Base-by-base conservation (phyloP, 257 asterid genomes). In the Solanum virginianum region DNA sequence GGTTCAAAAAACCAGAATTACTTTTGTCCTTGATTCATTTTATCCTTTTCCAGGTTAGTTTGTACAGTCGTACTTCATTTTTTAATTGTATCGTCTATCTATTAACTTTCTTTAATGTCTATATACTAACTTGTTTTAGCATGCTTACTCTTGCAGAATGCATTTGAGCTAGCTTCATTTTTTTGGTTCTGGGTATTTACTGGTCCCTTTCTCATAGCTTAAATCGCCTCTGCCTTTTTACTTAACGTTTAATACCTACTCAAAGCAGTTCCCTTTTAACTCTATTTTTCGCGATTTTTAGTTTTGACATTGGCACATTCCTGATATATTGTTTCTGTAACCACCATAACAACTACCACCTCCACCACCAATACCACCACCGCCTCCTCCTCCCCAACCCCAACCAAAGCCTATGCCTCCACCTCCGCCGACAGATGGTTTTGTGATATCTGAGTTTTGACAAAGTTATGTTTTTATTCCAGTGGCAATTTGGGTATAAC, bases 401-500 rank as follows among this genome's bases (percentile, higher is more conserved):
- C n/a, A n/a, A n/a, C n/a, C n/a, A n/a, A n/a, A n/a, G n/a, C n/a
- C n/a, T n/a, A n/a, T n/a, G n/a, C n/a, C n/a, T n/a, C n/a, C n/a
- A n/a, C n/a, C n/a, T n/a, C n/a, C n/a, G n/a, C n/a, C n/a, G n/a
- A n/a, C n/a, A n/a, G n/a, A n/a, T n/a, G n/a, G n/a, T n/a, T n/a
- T n/a, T n/a, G n/a, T n/a, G 60, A 69, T 70, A 2, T 65, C 75
- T 63, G 68, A 85, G 32, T 85, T 86, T 83, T 87, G 56, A 91
- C 36, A 1, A 88, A 51, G 84, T 29, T 71, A 74, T 26, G 80
- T 12, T 74, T 85, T 80, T 83, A 83, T 87, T 83, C 53, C 97
- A 97, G 99, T 97, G 99, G 99, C 99, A 97, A 87, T 97, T 97
- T 82, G 99, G 99, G 80, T 97, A 97, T 62, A 85, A 86, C 59